Evolutionary conservation across 768 basidiomycete genomes (phyloP), one percentile per base, ranked within the genome.

Genomic region (Suillus subalutaceus): DNA sequence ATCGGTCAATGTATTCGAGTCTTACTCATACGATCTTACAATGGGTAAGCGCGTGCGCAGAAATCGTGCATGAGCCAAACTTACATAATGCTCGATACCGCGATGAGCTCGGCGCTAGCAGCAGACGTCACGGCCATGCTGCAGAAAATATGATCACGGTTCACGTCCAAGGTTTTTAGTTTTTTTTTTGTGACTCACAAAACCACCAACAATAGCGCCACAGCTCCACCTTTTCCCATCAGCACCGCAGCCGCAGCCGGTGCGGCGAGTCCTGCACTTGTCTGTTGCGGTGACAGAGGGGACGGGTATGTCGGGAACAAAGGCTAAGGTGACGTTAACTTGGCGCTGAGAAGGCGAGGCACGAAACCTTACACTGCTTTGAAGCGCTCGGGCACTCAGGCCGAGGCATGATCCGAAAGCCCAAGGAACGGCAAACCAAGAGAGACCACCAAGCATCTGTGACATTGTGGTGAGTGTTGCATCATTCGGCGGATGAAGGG

Each of bases 391-490:
- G 15, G 71, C 72, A 37, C 72, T 69, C 20, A 78, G 68, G 38
- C 77, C 78, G 68, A 78, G 68, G 50, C 71, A 72, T 0, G 78
- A 77, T 13, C 74, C 79, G 59, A 80, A 76, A 5, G 73, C 75
- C 72, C 74, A 80, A 16, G 79, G 67, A 18, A 68, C 66, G 30
- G 68, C 62, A 37, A 68, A 77, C 80, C 79, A 83, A 1, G 81
- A 80, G 20, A 83, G 67, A 4, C 80, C 82, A 7, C 80, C 81
- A 23, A 81, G 77, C 8, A 83, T 78, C 74, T 80, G 70, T 6
- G 63, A 66, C 16, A 57, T 15, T 26, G 15, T 56, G 12, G 30
- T 18, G 15, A 43, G 44, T 1, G n/a, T 12, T 10, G 16, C 52
- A 30, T 15, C 20, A 38, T 37, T 43, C 46, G 23, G 23, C 32